Conservation (phyloP, 2,329 filamentous ascomycete species). For the Ramularia endophylla region DNA sequence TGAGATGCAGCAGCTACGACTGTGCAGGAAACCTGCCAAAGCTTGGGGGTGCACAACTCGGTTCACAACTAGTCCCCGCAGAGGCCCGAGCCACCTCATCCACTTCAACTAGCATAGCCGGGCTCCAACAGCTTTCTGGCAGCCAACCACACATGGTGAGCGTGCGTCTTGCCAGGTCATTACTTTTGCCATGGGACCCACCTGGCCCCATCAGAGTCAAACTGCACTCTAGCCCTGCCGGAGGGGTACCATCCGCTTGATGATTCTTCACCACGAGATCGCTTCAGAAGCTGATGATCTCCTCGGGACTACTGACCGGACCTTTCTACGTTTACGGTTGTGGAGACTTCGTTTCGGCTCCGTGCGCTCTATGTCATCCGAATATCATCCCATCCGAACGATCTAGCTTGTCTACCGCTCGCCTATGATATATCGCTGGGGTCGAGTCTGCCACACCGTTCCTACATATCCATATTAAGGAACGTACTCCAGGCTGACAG, state of each 20-base stretch:
- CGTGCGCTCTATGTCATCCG: slow-evolving; percentile 17
- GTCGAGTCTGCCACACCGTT: slow-evolving; percentile 17
- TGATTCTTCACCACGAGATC: slow-evolving; percentile 19
- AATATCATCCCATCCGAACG: slow-evolving; percentile 17
- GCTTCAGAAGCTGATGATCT: slow-evolving; percentile 21
- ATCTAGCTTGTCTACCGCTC: slow-evolving; percentile 19
- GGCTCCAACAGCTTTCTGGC: slow-evolving; percentile 25
- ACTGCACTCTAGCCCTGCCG: slow-evolving; percentile 29
- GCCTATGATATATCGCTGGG: slow-evolving; percentile 17
- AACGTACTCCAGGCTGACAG: slow-evolving; percentile 19
- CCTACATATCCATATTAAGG: slow-evolving; percentile 25
- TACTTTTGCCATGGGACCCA: slow-evolving; percentile 19
- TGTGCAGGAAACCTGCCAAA: slow-evolving; percentile 16
- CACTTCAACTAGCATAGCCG: slow-evolving; percentile 23
- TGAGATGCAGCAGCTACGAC: slow-evolving; percentile 14
- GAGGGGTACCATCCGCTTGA: slow-evolving; percentile 23
- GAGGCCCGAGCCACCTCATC: slow-evolving; percentile 22
- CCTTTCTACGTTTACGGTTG: slow-evolving; percentile 19
- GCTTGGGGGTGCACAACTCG: slow-evolving; percentile 8
- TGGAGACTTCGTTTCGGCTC: slow-evolving; percentile 14
- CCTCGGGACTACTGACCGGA: slow-evolving; percentile 20
- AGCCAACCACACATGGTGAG: slow-evolving; percentile 26
- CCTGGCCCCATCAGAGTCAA: slow-evolving; percentile 23
- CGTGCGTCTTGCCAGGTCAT: slow-evolving; percentile 22
- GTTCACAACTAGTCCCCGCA: slow-evolving; percentile 26